phyloP scores from a whole-genome alignment of 2,329 filamentous ascomycete genomes.

The Alternaria infectoria region DNA sequence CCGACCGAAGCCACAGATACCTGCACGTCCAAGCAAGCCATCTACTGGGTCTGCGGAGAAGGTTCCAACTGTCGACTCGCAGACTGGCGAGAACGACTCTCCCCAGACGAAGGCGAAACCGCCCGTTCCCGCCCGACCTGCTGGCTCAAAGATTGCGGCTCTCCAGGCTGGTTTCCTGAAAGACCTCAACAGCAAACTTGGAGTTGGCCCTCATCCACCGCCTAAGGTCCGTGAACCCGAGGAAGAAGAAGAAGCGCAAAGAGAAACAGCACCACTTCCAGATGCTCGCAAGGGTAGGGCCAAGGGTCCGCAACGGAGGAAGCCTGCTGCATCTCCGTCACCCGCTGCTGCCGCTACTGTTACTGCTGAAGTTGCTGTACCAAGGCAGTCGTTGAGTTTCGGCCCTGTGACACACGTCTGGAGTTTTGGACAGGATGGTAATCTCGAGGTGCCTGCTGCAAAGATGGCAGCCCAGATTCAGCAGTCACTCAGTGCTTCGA shows the following conservation, averaged over 20 bases:
- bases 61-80: slow-evolving; percentile 32
- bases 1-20: slow-evolving; percentile 69
- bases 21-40: slow-evolving; percentile 63
- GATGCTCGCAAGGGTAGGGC: slow-evolving; percentile 93
- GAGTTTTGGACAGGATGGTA: slow-evolving; percentile 44
- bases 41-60: slow-evolving; percentile 51
- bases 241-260: slow-evolving; percentile 59
- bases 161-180: slow-evolving; percentile 91
- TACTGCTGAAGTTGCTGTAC: slow-evolving; percentile 47
- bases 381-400: slow-evolving; percentile 33
- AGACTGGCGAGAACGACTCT: slow-evolving; percentile 42
- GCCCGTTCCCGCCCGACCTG: slow-evolving; percentile 76
- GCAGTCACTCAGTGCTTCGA: slow-evolving; percentile 19
- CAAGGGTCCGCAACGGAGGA: slow-evolving; percentile 81
- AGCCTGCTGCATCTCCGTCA: slow-evolving; percentile 68
- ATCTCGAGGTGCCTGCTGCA: slow-evolving; percentile 41
- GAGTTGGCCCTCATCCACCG: slow-evolving; percentile 79
- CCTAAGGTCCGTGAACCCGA: slow-evolving; percentile 77
- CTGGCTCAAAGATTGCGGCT: slow-evolving; percentile 85
- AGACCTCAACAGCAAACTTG: slow-evolving; percentile 87
- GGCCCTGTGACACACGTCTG: slow-evolving; percentile 41
- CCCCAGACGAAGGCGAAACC: slow-evolving; percentile 75
- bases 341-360: slow-evolving; percentile 56
- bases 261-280: slow-evolving; percentile 75
- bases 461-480: slow-evolving; percentile 37